Evolutionary conservation across 139 green algal species (phyloP).

Genomic region (Coelastrella sp.): DNA sequence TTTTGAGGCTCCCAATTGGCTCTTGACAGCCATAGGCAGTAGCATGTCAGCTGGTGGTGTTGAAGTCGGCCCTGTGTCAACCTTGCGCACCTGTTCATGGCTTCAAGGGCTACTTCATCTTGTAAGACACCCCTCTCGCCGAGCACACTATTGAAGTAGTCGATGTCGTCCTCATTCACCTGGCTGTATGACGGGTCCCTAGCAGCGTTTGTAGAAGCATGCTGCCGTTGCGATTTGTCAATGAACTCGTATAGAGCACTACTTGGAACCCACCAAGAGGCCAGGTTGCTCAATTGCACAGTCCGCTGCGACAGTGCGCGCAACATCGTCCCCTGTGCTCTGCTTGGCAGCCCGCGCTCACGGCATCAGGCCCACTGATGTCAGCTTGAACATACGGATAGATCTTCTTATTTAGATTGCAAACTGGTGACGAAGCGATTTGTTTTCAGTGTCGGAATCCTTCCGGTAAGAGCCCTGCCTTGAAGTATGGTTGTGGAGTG

Average conservation of each 20-base stretch:
- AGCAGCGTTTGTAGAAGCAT: not conserved
- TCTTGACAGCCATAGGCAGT: too few relatives aligned
- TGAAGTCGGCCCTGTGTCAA: not conserved
- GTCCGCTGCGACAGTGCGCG: not conserved
- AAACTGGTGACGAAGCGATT: too few relatives aligned
- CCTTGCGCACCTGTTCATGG: conserved; percentile 74
- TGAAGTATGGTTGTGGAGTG: too few relatives aligned
- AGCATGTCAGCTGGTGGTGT: not conserved
- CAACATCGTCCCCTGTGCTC: not conserved
- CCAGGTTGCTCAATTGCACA: not conserved
- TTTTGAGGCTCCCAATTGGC: too few relatives aligned
- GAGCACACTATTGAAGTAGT: conserved; percentile 72
- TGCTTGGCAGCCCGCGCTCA: not conserved
- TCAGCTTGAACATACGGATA: not conserved
- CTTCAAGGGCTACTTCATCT: conserved; percentile 68
- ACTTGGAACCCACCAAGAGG: not conserved
- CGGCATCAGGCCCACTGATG: not conserved
- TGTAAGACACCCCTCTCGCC: conserved; percentile 73
- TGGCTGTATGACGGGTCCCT: conserved; percentile 52
- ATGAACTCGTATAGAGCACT: not conserved
- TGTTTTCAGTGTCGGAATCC: too few relatives aligned
- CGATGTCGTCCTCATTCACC: conserved; percentile 61
- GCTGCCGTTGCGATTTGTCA: not conserved
- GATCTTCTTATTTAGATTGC: too few relatives aligned
- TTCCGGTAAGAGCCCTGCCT: too few relatives aligned